These are phyloP conservation scores for Cladosporium sp. DNA, from an alignment of 2,329 filamentous ascomycete species.

Conservation along the genomic window DNA sequence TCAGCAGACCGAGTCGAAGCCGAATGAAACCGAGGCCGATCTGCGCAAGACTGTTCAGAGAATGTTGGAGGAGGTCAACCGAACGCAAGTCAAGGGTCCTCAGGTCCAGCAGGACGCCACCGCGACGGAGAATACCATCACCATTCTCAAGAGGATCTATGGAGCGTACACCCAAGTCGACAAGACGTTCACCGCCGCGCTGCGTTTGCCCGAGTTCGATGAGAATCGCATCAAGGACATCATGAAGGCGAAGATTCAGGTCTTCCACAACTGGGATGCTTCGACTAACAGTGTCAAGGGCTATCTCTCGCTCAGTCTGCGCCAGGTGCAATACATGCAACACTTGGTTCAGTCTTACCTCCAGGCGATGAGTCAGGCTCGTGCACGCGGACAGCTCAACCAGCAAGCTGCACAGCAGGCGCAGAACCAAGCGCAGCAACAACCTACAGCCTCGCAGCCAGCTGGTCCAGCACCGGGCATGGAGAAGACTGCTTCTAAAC, in stretches of 20 bases:
- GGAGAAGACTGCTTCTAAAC: conserved; percentile 18
- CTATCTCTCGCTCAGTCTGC: conserved; percentile 24
- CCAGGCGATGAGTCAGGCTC: conserved; percentile 24
- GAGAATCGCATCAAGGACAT: conserved; percentile 22
- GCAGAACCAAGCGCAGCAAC: conserved; percentile 15
- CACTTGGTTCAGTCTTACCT: conserved; percentile 22
- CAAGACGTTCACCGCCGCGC: conserved; percentile 21
- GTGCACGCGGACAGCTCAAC: conserved; percentile 19
- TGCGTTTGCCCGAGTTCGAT: conserved; percentile 17
- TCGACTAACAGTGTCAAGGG: conserved; percentile 24
- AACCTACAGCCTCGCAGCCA: neutral
- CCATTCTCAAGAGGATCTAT: conserved; percentile 25
- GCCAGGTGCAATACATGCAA: conserved; percentile 22
- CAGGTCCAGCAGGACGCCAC: conserved; percentile 21
- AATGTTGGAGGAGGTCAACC: conserved; percentile 21
- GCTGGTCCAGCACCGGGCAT: conserved; percentile 12
- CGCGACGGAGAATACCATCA: conserved; percentile 18
- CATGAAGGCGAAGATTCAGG: conserved; percentile 24
- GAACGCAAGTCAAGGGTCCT: conserved; percentile 24
- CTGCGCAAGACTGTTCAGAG: neutral
- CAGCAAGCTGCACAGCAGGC: conserved; percentile 13
- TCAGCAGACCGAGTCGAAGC: conserved; percentile 40
- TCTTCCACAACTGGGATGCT: conserved; percentile 26
- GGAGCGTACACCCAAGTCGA: conserved; percentile 22
- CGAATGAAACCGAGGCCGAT: conserved; percentile 18